Evolutionary conservation across 495 filamentous ascomycete species (phyloP).

Genomic region (Daldinia childiae): DNA sequence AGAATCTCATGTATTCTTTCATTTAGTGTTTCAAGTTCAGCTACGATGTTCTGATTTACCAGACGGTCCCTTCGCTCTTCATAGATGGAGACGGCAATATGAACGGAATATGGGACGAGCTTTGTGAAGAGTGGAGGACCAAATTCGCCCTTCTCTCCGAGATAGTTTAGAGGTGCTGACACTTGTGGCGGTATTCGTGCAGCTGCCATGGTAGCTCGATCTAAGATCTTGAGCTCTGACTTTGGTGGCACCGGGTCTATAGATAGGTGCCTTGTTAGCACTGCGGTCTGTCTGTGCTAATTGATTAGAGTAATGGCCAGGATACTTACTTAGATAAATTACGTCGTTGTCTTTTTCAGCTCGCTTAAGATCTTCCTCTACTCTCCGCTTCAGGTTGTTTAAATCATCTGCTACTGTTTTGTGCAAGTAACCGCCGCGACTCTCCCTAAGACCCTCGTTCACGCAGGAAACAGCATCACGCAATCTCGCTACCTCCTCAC

Average conservation of each 20-base stretch:
- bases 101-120: conserved; percentile 94
- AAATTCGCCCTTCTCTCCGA: conserved; percentile 81
- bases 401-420: conserved; percentile 84
- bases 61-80: conserved; percentile 88
- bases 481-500: conserved; percentile 91
- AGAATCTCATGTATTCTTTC: conserved; percentile 81
- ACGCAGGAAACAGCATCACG: conserved; percentile 83
- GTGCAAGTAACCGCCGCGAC: conserved; percentile 76
- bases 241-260: conserved; percentile 83
- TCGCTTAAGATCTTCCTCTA: conserved; percentile 86
- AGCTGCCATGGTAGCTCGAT: conserved; percentile 88
- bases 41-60: conserved; percentile 84
- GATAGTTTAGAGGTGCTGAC: conserved; percentile 76
- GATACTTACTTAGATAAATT: conserved; percentile 76
- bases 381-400: conserved; percentile 80
- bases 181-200: conserved; percentile 84
- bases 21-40: conserved; percentile 84
- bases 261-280: conserved; percentile 16
- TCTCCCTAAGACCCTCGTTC: conserved; percentile 87
- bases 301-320: not conserved
- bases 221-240: conserved; percentile 84
- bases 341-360: conserved; percentile 97
- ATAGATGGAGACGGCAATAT: conserved; percentile 94
- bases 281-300: not conserved
- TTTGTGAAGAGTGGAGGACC: conserved; percentile 89